Percentiles rank a stretch among this genome's conserved stretches.
Conservation (phyloP, 2,329 filamentous ascomycete species). For the Phaeosphaeria sp. region DNA sequence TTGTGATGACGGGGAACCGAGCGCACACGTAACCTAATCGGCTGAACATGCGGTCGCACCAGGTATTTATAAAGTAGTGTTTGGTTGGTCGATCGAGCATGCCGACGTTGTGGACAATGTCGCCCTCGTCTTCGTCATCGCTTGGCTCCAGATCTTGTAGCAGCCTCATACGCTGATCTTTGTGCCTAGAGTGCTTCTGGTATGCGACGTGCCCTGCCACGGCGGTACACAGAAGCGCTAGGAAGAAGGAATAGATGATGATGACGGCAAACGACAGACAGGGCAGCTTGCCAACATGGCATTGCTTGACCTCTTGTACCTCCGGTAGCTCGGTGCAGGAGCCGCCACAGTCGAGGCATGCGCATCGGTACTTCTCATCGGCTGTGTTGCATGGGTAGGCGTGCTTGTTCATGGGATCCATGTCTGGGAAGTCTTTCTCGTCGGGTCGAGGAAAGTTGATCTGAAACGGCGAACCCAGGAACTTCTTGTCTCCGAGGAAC, state of each 20-base stretch:
- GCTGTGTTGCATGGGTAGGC: constrained; percentile 90
- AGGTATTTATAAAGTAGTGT: constrained; percentile 83
- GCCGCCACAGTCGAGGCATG: constrained; percentile 89
- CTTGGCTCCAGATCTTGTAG: constrained; percentile 83
- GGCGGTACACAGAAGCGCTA: constrained; percentile 71
- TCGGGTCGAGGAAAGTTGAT: constrained; percentile 82
- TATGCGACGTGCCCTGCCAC: constrained; percentile 79
- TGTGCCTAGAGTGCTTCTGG: constrained; percentile 73
- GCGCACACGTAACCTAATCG: constrained; percentile 81
- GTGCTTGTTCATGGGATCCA: constrained; percentile 73
- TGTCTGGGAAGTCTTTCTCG: constrained; percentile 68
- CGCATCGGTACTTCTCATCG: constrained; percentile 84
- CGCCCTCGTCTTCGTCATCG: constrained; percentile 93
- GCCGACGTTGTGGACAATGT: constrained; percentile 76
- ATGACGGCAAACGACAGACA: constrained; percentile 94
- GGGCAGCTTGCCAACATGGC: constrained; percentile 85
- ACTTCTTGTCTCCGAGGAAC: constrained; percentile 91
- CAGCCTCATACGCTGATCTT: constrained; percentile 82
- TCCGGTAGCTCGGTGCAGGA: constrained; percentile 84
- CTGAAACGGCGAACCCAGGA: constrained; percentile 93
- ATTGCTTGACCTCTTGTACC: constrained; percentile 73
- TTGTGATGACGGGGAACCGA: constrained; percentile 83
- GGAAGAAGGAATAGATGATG: constrained; percentile 78
- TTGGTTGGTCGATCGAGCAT: constrained; percentile 80
- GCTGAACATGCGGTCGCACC: constrained; percentile 81